phyloP scores from a whole-genome alignment of 495 filamentous ascomycete species.

The Neurospora sp. region DNA sequence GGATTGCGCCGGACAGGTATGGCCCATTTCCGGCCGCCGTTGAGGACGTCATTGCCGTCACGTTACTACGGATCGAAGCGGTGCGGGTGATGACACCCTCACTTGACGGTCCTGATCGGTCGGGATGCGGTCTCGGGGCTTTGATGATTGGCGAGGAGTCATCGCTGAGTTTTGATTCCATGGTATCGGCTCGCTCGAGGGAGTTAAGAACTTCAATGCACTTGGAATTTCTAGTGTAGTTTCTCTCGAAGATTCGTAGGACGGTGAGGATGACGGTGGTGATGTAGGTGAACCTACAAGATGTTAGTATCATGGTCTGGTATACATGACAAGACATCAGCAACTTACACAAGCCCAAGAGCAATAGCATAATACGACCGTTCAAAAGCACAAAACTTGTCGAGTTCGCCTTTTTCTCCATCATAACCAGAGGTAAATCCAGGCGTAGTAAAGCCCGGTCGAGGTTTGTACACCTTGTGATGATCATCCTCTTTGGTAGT shows the following conservation, averaged over 20 bases:
- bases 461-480: conserved; percentile 2
- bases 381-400: conserved; percentile 26
- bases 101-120: conserved; percentile 14
- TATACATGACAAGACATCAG: background rate
- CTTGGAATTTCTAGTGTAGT: conserved; percentile 14
- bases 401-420: conserved; percentile 17
- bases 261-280: conserved; percentile 20
- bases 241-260: conserved; percentile 22
- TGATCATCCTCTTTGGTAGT: background rate
- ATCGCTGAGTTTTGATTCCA: conserved; percentile 14
- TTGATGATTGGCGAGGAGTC: conserved; percentile 1
- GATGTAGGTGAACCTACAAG: conserved; percentile 27
- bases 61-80: conserved; percentile 21
- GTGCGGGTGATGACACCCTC: conserved; percentile 26
- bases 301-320: background rate
- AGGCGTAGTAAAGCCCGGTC: conserved; percentile 9
- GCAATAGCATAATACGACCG: conserved; percentile 24
- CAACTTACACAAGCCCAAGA: conserved; percentile 22
- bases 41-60: conserved; percentile 9
- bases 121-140: background rate
- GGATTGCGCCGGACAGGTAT: conserved; percentile 5
- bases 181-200: conserved; percentile 16
- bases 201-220: conserved; percentile 16
- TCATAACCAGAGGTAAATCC: conserved; percentile 19
- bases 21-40: background rate